These are phyloP conservation scores for Paramecium sexaurelia DNA, from an alignment of 73 alveolate species.

Conservation along the genomic window DNA sequence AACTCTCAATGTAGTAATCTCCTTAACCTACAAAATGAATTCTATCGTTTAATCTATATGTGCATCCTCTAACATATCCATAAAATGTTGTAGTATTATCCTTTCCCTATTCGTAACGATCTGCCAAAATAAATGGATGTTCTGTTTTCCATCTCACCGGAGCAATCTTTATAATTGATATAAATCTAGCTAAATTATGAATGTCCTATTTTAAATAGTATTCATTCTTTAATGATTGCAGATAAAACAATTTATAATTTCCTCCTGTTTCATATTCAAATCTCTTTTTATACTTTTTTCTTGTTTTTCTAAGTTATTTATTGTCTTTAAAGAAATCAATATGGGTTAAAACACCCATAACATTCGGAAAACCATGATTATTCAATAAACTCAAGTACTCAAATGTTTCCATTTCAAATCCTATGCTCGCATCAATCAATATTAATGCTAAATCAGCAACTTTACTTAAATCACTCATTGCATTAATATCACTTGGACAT, in stretches of 20 bases:
- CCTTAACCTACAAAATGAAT: conserved; percentile 68
- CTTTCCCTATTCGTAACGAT: conserved; percentile 78
- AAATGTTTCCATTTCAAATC: conserved; percentile 99
- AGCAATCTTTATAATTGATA: conserved; percentile 76
- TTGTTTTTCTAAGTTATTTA: conserved; percentile 97
- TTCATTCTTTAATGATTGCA: conserved; percentile 94
- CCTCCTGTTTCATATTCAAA: conserved; percentile 98
- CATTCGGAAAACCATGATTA: conserved; percentile 98
- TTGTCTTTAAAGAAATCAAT: conserved; percentile 98
- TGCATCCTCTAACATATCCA: conserved; percentile 96
- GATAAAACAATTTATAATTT: conserved; percentile 98
- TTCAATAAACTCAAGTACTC: conserved; percentile 95
- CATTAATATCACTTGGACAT: conserved; percentile 98
- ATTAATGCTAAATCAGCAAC: conserved; percentile 97
- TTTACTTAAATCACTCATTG: conserved; percentile 98
- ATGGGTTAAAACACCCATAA: conserved; percentile 99
- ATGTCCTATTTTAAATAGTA: conserved; percentile 85
- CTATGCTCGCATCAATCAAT: conserved; percentile 98
- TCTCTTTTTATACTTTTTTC: conserved; percentile 97
- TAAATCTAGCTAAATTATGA: conserved; percentile 91
- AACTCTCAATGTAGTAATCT: conserved; percentile 60
- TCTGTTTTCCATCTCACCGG: conserved; percentile 80
- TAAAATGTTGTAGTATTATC: conserved; percentile 78
- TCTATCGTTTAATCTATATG: conserved; percentile 79
- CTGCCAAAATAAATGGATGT: conserved; percentile 88